phyloP scores from a whole-genome alignment of 83 land plant genomes.

The Picea abies region DNA sequence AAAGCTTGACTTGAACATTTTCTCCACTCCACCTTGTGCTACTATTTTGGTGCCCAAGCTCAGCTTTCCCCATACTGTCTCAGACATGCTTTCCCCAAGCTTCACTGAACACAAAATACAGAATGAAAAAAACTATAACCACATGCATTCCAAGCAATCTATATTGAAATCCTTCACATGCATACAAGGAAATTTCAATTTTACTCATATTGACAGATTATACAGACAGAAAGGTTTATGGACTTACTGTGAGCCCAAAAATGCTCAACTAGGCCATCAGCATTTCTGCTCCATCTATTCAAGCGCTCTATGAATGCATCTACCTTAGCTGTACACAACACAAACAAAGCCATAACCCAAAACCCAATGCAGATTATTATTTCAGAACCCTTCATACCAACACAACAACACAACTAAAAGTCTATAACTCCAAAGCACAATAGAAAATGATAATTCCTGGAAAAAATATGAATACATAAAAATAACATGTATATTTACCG shows the following conservation, averaged over 20 bases:
- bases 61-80: conserved; percentile 55
- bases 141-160: no score
- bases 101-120: conserved; percentile 28
- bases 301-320: conserved; percentile 18
- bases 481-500: neutral
- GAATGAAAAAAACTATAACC: neutral
- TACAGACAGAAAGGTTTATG: neutral
- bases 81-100: conserved; percentile 46
- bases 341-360: neutral
- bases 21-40: conserved; percentile 49
- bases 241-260: conserved; percentile 29
- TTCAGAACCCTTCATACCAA: no score
- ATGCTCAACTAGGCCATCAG: conserved; percentile 16
- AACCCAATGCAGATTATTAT: no score
- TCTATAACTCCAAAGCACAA: neutral
- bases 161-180: neutral
- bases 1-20: conserved; percentile 40
- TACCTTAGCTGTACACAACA: conserved; percentile 20
- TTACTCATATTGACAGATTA: neutral
- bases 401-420: no score
- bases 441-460: no score
- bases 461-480: neutral
- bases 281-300: conserved; percentile 27
- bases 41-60: conserved; percentile 53
- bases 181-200: neutral